These are phyloP conservation scores for Pythium catenulatum DNA, from an alignment of 352 stramenopile species.

Conservation along the genomic window DNA sequence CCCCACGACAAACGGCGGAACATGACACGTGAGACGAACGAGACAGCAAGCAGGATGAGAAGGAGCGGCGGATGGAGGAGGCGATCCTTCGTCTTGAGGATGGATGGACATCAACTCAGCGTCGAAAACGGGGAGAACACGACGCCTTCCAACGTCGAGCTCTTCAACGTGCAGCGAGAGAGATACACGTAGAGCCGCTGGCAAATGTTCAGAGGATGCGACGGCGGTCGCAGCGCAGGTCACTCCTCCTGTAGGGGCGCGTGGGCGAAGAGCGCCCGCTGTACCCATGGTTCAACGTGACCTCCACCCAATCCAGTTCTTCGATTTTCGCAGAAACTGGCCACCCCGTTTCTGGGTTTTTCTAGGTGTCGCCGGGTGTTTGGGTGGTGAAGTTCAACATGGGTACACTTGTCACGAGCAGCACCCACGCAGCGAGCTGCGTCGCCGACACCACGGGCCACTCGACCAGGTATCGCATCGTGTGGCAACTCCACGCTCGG, in stretches of 20 bases:
- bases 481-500: slow-evolving; percentile 25
- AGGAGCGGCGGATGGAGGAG: background rate
- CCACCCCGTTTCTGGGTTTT: slow-evolving; percentile 41
- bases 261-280: too few relatives aligned
- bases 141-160: too few relatives aligned
- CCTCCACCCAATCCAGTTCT: slow-evolving; percentile 44
- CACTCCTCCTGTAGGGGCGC: slow-evolving; percentile 57
- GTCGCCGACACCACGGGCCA: background rate
- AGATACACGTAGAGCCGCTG: too few relatives aligned
- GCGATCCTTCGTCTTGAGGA: too few relatives aligned
- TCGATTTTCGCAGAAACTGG: slow-evolving; percentile 45
- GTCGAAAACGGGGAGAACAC: too few relatives aligned
- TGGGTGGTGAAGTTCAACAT: slow-evolving; percentile 43
- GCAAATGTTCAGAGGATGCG: too few relatives aligned
- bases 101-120: too few relatives aligned
- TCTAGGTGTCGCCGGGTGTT: slow-evolving; percentile 44
- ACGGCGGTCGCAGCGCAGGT: too few relatives aligned
- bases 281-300: slow-evolving; percentile 34
- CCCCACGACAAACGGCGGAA: background rate
- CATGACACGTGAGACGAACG: slow-evolving; percentile 29
- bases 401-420: slow-evolving; percentile 34
- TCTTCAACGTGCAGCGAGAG: too few relatives aligned
- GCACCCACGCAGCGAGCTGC: background rate
- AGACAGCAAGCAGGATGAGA: background rate
- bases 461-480: slow-evolving; percentile 9